Percentiles rank a stretch among this genome's conserved stretches.
phyloP scores from a whole-genome alignment of 2,329 filamentous ascomycete species.

The Aquanectria penicillioides region DNA sequence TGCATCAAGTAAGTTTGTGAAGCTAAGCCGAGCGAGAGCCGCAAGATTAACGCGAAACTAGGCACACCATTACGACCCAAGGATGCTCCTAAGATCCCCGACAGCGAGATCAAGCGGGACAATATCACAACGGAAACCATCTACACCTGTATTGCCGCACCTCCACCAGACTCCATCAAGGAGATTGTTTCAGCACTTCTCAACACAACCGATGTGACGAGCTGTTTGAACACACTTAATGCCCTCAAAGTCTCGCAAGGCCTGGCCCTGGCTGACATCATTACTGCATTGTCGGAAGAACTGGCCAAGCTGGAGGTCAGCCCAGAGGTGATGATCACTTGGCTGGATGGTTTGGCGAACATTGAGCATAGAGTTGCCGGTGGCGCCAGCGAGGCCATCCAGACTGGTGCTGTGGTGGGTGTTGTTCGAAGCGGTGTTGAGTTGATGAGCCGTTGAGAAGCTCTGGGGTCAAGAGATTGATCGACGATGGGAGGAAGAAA shows the following conservation, averaged over 20 bases:
- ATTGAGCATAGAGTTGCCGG: constrained; percentile 92
- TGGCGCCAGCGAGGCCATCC: constrained; percentile 85
- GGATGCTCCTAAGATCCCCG: constrained; percentile 66
- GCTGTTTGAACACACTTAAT: constrained; percentile 88
- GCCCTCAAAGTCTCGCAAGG: constrained; percentile 87
- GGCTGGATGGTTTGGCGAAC: constrained; percentile 90
- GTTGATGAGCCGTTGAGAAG: constrained; percentile 57
- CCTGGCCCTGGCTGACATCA: constrained; percentile 90
- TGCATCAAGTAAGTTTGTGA: constrained; percentile 76
- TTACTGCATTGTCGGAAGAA: constrained; percentile 87
- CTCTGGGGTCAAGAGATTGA: not conserved
- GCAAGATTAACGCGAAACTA: constrained; percentile 43
- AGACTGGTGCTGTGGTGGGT: constrained; percentile 93
- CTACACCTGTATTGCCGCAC: constrained; percentile 96
- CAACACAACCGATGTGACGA: constrained; percentile 86
- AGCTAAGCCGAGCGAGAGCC: not conserved
- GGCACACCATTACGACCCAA: constrained; percentile 74
- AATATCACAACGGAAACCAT: constrained; percentile 89
- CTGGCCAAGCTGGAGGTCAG: constrained; percentile 84
- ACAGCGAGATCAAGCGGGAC: constrained; percentile 78
- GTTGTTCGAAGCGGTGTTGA: constrained; percentile 89
- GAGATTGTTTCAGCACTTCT: constrained; percentile 87
- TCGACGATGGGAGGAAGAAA: not conserved
- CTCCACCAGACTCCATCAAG: constrained; percentile 87
- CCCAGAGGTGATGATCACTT: constrained; percentile 86